A percentile compares a stretch with the other conserved stretches of the same genome.
Evolutionary conservation across 345 rosid species (phyloP).

Genomic region (Nephelium lappaceum): DNA sequence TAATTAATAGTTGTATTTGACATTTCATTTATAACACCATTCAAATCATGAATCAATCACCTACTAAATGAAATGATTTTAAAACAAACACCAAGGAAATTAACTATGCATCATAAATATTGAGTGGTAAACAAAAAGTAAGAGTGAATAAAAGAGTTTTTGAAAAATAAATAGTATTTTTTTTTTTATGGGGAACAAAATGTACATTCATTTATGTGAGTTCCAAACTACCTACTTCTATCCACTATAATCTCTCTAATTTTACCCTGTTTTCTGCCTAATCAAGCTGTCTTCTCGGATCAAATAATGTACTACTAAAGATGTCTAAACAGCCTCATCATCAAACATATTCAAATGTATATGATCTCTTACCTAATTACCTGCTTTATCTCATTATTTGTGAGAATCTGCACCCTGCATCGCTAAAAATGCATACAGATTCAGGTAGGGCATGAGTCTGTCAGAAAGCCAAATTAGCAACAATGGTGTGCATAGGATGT

Average conservation of each 20-base stretch:
- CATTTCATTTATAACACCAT: not conserved
- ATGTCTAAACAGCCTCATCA: constrained; percentile 10
- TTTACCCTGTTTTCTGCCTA: constrained; percentile 28
- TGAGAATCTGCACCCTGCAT: constrained; percentile 12
- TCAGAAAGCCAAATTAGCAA: constrained; percentile 31
- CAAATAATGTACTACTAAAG: constrained; percentile 6
- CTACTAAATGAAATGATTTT: too few species aligned
- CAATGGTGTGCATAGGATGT: constrained; percentile 30
- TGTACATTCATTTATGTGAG: constrained; percentile 25
- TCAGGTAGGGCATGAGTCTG: not conserved
- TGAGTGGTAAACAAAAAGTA: too few species aligned
- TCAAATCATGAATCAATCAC: not conserved
- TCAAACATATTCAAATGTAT: constrained; percentile 5
- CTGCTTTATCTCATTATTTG: constrained; percentile 25
- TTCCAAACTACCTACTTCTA: constrained; percentile 20
- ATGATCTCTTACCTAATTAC: constrained; percentile 17
- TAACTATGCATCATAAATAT: not conserved
- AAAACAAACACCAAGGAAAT: not conserved
- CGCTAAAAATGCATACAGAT: constrained; percentile 7
- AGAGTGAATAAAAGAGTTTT: not conserved
- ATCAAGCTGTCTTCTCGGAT: constrained; percentile 3
- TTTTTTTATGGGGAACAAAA: constrained; percentile 22
- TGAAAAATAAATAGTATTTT: not conserved
- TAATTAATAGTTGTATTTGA: too few species aligned
- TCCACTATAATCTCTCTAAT: constrained; percentile 9